Conservation (phyloP, 441 rosid species). For the Codiaeum variegatum region DNA sequence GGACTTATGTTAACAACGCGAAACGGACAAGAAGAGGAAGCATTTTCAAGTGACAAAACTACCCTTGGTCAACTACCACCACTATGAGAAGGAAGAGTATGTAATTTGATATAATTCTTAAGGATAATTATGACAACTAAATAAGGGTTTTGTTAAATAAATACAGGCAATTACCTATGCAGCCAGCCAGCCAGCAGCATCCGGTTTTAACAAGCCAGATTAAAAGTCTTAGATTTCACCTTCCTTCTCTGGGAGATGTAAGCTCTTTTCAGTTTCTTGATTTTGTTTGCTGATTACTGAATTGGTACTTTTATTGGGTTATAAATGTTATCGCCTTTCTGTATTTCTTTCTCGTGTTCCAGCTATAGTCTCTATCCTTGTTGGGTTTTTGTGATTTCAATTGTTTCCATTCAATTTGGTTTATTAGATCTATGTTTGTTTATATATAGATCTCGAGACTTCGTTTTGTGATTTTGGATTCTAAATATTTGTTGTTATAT, state of each 20-base stretch:
- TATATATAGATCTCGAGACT: not conserved
- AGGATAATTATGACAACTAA: not conserved
- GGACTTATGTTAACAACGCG: too few relatives aligned
- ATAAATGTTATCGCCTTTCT: not conserved
- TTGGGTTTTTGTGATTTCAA: not conserved
- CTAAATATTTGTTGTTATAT: not conserved
- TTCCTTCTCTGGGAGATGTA: not conserved
- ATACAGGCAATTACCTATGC: not conserved
- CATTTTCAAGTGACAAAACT: not conserved
- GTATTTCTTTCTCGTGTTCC: not conserved
- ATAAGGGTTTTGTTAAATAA: not conserved
- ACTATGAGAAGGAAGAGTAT: not conserved
- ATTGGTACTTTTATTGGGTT: not conserved
- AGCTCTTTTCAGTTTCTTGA: not conserved
- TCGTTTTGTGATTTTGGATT: conserved; percentile 12
- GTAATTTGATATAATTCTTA: not conserved
- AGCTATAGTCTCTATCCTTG: not conserved
- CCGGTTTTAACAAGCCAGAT: not conserved
- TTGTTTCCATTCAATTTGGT: not conserved
- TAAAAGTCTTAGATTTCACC: not conserved
- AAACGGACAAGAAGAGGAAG: not conserved
- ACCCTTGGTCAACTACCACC: not conserved
- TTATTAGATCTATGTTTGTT: not conserved
- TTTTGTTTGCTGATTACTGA: too few relatives aligned
- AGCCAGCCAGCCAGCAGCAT: not conserved